Evolutionary conservation across 169 alveolate species (phyloP).

Genomic region (Plasmodium blacklocki): DNA sequence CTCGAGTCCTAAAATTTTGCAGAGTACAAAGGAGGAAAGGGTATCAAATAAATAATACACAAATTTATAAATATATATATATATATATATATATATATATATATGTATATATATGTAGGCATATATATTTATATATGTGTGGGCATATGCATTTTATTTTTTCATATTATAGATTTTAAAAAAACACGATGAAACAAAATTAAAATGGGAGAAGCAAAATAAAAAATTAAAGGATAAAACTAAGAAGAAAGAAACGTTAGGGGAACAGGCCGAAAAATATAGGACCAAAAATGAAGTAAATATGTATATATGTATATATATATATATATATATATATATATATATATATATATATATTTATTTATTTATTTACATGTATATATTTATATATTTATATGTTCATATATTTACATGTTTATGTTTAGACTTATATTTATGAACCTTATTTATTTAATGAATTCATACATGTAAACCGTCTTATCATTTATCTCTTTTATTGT

Average conservation of each 20-base stretch:
- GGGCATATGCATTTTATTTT: neutral
- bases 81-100: neutral
- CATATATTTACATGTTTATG: neutral
- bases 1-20: slow-evolving; percentile 5
- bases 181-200: slow-evolving; percentile 31
- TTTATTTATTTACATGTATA: neutral
- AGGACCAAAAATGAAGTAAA: slow-evolving; percentile 52
- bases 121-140: neutral
- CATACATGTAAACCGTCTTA: neutral
- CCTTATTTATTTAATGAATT: too few relatives aligned
- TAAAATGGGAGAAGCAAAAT: slow-evolving; percentile 34
- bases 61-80: neutral
- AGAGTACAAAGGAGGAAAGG: slow-evolving; percentile 41
- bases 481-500: neutral
- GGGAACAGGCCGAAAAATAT: slow-evolving; percentile 70
- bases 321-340: neutral
- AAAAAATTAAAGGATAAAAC: slow-evolving; percentile 43
- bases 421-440: neutral
- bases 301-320: neutral
- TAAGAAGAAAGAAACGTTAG: slow-evolving; percentile 46
- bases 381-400: neutral
- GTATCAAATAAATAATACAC: slow-evolving; percentile 8
- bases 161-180: slow-evolving; percentile 16
- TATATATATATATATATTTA: neutral
- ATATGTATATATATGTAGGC: neutral